Base-by-base conservation (phyloP, 2,329 filamentous ascomycete species). In the Claviceps maximensis region DNA sequence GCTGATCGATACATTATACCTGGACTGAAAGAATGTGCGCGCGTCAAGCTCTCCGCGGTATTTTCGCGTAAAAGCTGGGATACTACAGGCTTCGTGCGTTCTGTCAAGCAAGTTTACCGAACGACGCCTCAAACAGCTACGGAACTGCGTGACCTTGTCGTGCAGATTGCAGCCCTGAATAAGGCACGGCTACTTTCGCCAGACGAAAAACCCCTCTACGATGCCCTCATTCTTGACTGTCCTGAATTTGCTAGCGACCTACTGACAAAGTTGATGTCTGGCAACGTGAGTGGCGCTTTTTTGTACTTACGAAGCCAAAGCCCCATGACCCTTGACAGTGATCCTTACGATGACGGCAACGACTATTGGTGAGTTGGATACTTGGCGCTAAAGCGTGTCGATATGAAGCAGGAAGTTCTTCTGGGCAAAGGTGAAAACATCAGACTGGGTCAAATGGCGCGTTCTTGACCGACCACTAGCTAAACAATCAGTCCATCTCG, bases 31-130 rank as follows among this genome's bases (percentile, higher is more conserved):
- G 3, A 17, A 25, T 7, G 4, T 1, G 42, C 42, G 6, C 5
- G 19, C 9, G 10, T 3, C 2, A 44, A 25, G 21, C 15, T 13
- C 12, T 2, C 7, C 9, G 2, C 1, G 4, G 6, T 25, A 10
- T 4, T 45, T 13, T 1, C 2, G 1, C 2, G 13, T 25, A 10
- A 15, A 7, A 2, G 1, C 12, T 7, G 3, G 6, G 3, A 17
- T 15, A 0, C 4, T 1, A 3, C 23, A 1, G 4, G 1, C 3
- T 45, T 45, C 2, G 2, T 45, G 3, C 21, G 2, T 27, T 45
- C 12, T 27, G 9, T 27, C 6, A 4, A 13, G 4, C 4, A 27
- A 4, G 42, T 45, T 23, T 45, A 45, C 19, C 9, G 8, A 1
- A 25, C 41, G 12, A 44, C 41, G 9, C 41, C 21, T 3, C 13